These are phyloP conservation scores for Sugiyamaella americana DNA, from an alignment of 805 yeast genomes.

Conservation along the genomic window DNA sequence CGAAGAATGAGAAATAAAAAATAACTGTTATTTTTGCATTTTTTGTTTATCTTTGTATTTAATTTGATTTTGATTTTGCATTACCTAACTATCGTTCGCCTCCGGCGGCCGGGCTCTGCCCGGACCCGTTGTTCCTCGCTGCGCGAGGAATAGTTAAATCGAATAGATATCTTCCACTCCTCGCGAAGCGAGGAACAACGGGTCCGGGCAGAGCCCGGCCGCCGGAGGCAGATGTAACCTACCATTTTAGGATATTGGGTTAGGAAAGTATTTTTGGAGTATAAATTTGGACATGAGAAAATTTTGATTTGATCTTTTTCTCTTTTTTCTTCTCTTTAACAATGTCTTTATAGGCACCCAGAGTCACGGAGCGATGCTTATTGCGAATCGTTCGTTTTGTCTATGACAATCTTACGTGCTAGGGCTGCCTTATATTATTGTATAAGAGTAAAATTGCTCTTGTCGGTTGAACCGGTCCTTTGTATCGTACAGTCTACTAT, in stretches of 20 bases:
- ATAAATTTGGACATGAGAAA: neutral
- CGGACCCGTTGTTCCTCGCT: neutral
- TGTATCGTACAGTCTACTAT: constrained; percentile 10
- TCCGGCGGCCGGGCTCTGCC: neutral
- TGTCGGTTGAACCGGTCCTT: constrained; percentile 13
- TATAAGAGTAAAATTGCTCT: constrained; percentile 1
- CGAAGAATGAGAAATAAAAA: neutral
- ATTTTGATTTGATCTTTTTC: neutral
- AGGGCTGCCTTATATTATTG: constrained; percentile 19
- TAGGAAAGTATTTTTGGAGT: too few species aligned
- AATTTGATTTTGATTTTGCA: neutral
- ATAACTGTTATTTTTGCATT: neutral
- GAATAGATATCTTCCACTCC: too few species aligned
- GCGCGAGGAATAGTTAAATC: too few species aligned
- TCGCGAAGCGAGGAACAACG: too few species aligned
- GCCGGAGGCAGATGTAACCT: neutral
- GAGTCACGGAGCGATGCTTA: constrained; percentile 23
- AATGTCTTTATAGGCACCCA: constrained; percentile 24
- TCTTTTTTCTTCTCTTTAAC: constrained; percentile 14
- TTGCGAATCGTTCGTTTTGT: constrained; percentile 18
- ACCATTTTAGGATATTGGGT: too few species aligned
- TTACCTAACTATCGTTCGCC: neutral
- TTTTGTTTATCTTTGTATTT: neutral
- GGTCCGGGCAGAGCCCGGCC: neutral
- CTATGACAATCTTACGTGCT: constrained; percentile 23